Evolutionary conservation across 305 asterid genomes (phyloP).

Genomic region (Solanum hybrid): DNA sequence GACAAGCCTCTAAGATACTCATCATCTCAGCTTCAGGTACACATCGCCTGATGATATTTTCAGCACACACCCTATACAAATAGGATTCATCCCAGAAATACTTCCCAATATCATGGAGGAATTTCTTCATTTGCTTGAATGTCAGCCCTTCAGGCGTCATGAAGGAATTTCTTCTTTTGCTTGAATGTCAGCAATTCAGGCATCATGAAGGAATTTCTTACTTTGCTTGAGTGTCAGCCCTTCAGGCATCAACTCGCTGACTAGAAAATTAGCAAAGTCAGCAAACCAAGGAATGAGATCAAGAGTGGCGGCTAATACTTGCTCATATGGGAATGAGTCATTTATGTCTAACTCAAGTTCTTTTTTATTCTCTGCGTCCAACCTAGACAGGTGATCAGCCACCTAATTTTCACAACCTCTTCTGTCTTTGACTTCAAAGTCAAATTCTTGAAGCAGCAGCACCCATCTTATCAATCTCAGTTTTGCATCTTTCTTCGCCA

Average conservation of each 20-base stretch:
- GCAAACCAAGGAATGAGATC: not conserved
- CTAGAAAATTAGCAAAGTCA: not conserved
- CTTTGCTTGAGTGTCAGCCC: not conserved
- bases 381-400: not conserved
- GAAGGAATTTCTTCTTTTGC: not conserved
- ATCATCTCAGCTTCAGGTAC: not conserved
- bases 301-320: not conserved
- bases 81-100: not conserved
- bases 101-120: not conserved
- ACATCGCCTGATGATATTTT: not conserved
- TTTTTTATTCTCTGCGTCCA: not conserved
- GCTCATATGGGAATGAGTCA: not conserved
- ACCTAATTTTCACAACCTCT: not conserved
- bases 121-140: not conserved
- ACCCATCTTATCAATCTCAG: not conserved
- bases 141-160: not conserved
- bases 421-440: not conserved
- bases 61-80: not conserved
- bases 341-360: not conserved
- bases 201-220: not conserved
- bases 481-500: not conserved
- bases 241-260: not conserved
- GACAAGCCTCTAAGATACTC: not conserved
- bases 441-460: not conserved
- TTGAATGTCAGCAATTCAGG: not conserved